A percentile compares a stretch with the other conserved stretches of the same genome.
Conservation (phyloP, 2,329 filamentous ascomycete species). For the Chrysoporthe puriensis region DNA sequence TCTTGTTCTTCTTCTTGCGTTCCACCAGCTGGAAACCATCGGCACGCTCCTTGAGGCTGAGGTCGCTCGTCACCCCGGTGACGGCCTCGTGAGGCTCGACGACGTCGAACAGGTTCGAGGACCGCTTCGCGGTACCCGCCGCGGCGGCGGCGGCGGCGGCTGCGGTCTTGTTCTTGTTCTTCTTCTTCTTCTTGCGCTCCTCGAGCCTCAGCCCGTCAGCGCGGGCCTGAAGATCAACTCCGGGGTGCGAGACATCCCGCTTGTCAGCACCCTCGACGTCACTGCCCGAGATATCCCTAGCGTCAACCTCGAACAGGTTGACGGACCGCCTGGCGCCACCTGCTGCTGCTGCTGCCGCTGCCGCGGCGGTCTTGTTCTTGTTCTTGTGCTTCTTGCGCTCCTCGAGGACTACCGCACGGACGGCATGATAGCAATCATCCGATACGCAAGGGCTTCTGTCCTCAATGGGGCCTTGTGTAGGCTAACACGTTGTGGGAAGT, state of each 20-base stretch:
- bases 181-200: not conserved
- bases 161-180: not conserved
- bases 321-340: not conserved
- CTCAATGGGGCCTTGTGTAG: not conserved
- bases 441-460: not conserved
- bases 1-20: constrained; percentile 8
- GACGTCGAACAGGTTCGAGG: not conserved
- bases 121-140: not conserved
- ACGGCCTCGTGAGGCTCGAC: not conserved
- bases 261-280: not conserved
- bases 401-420: constrained; percentile 1
- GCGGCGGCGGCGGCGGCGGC: not conserved
- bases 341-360: not conserved
- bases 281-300: not conserved
- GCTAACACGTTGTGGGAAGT: not conserved
- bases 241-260: not conserved
- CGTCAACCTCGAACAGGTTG: constrained; percentile 6
- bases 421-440: not conserved
- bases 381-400: constrained; percentile 11
- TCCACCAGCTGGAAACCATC: not conserved
- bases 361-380: constrained; percentile 3
- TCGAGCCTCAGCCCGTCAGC: not conserved
- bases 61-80: no score
- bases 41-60: not conserved
- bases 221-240: not conserved